These are phyloP conservation scores for Ganoderma multipileum DNA, from an alignment of 1,284 basidiomycete species.

Conservation along the genomic window DNA sequence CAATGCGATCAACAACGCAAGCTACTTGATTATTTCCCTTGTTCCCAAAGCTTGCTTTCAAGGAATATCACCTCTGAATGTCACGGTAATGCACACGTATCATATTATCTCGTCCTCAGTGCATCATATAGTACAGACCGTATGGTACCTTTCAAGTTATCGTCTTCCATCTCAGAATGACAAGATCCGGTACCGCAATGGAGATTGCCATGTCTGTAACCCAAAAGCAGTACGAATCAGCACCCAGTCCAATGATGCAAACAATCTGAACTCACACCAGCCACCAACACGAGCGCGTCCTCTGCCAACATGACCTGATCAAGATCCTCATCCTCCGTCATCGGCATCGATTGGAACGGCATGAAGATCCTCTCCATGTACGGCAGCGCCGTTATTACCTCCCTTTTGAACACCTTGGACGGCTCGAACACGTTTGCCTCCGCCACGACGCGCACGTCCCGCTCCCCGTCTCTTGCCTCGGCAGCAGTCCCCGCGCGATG, in stretches of 20 bases:
- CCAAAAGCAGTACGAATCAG: not conserved
- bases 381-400: conserved; percentile 53
- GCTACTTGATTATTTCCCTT: too few species aligned
- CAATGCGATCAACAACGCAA: too few species aligned
- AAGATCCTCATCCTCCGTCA: conserved; percentile 28
- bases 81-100: too few species aligned
- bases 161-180: conserved; percentile 37
- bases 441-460: conserved; percentile 11
- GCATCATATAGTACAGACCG: too few species aligned
- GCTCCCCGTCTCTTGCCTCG: not conserved
- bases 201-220: conserved; percentile 25
- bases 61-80: too few species aligned
- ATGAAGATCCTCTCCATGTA: conserved; percentile 43
- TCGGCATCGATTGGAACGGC: conserved; percentile 10
- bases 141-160: too few species aligned
- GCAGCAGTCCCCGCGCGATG: conserved; percentile 25
- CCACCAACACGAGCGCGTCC: conserved; percentile 57
- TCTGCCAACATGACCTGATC: conserved; percentile 58
- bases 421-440: conserved; percentile 25
- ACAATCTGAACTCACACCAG: conserved; percentile 43
- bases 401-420: conserved; percentile 42
- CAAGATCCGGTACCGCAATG: conserved; percentile 43
- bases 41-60: too few species aligned
- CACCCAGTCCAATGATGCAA: not conserved
- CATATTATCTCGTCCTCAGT: not conserved